phyloP scores from a whole-genome alignment of 306 rosid species.

The Citrullus colocynthis region DNA sequence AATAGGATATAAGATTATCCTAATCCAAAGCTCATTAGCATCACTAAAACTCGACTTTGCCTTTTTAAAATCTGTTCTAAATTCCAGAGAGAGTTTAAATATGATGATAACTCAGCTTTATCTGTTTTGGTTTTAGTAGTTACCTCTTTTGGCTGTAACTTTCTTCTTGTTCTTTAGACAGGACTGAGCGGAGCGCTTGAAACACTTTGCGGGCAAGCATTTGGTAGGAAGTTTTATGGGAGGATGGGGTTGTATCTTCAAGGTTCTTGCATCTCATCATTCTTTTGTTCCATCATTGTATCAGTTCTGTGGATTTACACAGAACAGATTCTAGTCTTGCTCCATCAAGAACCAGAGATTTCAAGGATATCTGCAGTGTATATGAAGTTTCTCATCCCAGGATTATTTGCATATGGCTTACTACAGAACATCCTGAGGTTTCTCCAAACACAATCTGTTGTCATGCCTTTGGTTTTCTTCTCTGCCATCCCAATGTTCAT shows the following conservation, averaged over 20 bases:
- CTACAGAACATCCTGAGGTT: conserved; percentile 64
- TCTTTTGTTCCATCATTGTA: conserved; percentile 34
- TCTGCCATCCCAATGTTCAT: conserved; percentile 32
- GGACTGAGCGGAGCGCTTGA: conserved; percentile 81
- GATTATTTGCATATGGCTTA: conserved; percentile 52
- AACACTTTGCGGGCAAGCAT: conserved; percentile 77
- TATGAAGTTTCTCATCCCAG: conserved; percentile 46
- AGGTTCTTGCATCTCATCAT: conserved; percentile 45
- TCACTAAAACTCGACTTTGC: background rate
- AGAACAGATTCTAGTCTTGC: conserved; percentile 37
- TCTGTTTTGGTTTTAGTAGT: background rate
- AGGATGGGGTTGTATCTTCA: conserved; percentile 63
- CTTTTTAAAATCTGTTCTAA: background rate
- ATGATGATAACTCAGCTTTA: background rate
- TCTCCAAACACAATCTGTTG: conserved; percentile 57
- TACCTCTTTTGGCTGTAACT: background rate
- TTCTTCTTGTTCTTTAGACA: conserved; percentile 21
- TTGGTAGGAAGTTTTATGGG: conserved; percentile 42
- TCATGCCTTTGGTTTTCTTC: conserved; percentile 40
- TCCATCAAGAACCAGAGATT: conserved; percentile 50
- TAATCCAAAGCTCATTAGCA: background rate
- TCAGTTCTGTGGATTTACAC: conserved; percentile 48
- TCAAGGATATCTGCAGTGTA: conserved; percentile 42
- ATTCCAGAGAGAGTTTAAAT: background rate
- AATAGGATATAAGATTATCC: background rate